Conservation (phyloP, 2,329 filamentous ascomycete genomes). For the Pyricularia pennisetigena region DNA sequence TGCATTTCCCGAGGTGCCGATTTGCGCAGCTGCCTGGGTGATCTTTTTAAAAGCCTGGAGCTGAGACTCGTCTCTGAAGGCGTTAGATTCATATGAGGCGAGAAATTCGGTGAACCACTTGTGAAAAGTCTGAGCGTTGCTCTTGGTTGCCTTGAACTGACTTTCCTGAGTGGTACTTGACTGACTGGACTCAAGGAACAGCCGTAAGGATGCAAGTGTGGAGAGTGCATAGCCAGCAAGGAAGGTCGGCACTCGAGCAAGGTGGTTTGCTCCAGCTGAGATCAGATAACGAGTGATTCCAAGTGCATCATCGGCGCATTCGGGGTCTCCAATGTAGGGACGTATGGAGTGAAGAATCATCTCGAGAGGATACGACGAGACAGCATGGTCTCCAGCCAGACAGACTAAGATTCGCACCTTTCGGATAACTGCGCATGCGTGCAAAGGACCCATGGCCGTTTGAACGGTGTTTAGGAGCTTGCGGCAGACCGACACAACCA, state of each 20-base stretch:
- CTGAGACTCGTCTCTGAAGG: constrained; percentile 37
- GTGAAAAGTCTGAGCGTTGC: constrained; percentile 66
- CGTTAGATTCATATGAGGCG: constrained; percentile 45
- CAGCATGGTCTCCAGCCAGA: constrained; percentile 63
- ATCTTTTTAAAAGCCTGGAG: constrained; percentile 55
- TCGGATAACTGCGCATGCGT: constrained; percentile 77
- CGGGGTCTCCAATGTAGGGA: constrained; percentile 68
- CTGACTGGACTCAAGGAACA: constrained; percentile 65
- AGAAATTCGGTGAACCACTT: constrained; percentile 68
- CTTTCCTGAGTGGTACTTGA: constrained; percentile 77
- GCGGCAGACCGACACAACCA: constrained; percentile 66
- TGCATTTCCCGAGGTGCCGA: constrained; percentile 60
- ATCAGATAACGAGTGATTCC: constrained; percentile 82
- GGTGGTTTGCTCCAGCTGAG: constrained; percentile 52
- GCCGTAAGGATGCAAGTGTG: constrained; percentile 65
- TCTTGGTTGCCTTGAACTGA: constrained; percentile 68
- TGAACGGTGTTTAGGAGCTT: constrained; percentile 74
- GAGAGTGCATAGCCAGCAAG: constrained; percentile 72
- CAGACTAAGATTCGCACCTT: constrained; percentile 77
- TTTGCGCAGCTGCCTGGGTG: constrained; percentile 55
- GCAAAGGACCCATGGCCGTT: constrained; percentile 72
- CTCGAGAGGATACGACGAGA: constrained; percentile 73
- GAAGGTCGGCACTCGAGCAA: constrained; percentile 61
- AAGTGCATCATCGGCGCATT: constrained; percentile 85
- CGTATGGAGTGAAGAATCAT: constrained; percentile 78